Conservation (phyloP, 2,329 filamentous ascomycete genomes). For the Talaromyces islandicus region DNA sequence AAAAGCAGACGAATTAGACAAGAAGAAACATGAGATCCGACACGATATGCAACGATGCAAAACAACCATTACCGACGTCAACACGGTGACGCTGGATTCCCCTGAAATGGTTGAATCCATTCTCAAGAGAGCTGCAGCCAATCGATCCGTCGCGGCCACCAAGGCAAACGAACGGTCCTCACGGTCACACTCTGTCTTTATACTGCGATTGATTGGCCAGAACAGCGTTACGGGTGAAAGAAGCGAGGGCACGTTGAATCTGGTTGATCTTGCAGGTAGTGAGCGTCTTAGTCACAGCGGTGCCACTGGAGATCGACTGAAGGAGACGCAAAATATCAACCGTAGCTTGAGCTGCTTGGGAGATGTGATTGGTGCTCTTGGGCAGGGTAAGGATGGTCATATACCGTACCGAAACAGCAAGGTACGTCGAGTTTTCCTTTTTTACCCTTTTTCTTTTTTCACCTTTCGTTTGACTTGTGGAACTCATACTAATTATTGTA, state of each 20-base stretch:
- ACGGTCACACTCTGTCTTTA: slow-evolving; percentile 93
- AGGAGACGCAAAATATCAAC: slow-evolving; percentile 97
- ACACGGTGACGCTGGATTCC: slow-evolving; percentile 69
- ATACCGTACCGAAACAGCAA: slow-evolving; percentile 96
- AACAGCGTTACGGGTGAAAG: slow-evolving; percentile 74
- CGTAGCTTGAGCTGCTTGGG: slow-evolving; percentile 86
- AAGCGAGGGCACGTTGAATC: slow-evolving; percentile 87
- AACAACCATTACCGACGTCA: slow-evolving; percentile 75
- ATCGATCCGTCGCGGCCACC: slow-evolving; percentile 91
- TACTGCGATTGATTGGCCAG: slow-evolving; percentile 62
- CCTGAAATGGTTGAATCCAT: slow-evolving; percentile 74
- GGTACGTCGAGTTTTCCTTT: slow-evolving; percentile 38
- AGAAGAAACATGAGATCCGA: slow-evolving; percentile 81
- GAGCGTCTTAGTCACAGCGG: slow-evolving; percentile 84
- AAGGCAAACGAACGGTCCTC: slow-evolving; percentile 94
- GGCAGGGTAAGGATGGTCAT: slow-evolving; percentile 71
- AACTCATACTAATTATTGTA: slow-evolving; percentile 26
- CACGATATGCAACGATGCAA: slow-evolving; percentile 79
- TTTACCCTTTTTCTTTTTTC: neutral
- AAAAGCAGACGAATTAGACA: slow-evolving; percentile 63
- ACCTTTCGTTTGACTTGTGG: neutral
- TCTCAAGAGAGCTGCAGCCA: slow-evolving; percentile 71
- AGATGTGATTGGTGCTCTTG: slow-evolving; percentile 91
- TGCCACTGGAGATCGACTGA: slow-evolving; percentile 78
- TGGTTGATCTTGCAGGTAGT: slow-evolving; percentile 91